Evolutionary conservation across 306 rosid genomes (phyloP).

Genomic region (Quercus parvula): DNA sequence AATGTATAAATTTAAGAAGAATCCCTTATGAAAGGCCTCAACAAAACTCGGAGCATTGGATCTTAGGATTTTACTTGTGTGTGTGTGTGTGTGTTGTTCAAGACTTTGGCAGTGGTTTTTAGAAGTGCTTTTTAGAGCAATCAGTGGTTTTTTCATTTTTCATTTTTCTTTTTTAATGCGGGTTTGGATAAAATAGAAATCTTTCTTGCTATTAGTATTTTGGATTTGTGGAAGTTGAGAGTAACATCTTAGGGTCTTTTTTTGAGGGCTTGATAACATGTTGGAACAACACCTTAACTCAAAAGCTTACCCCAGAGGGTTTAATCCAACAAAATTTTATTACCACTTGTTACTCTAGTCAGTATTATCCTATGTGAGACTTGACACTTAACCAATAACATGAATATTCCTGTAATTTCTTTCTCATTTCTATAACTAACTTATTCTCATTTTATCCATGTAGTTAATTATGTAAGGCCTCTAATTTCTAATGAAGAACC

Average conservation of each 20-base stretch:
- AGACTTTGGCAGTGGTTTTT: no score
- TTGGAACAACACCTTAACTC: neutral
- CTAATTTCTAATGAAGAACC: conserved; percentile 22
- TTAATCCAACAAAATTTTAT: neutral
- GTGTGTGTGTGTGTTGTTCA: neutral
- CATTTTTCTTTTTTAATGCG: no score
- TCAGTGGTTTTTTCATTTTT: no score
- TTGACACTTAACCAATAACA: neutral
- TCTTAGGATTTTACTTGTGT: neutral
- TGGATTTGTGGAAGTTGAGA: neutral
- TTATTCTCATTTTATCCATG: neutral
- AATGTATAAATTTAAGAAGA: neutral
- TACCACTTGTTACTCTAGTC: neutral
- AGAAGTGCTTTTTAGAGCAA: no score
- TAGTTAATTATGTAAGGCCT: conserved; percentile 33
- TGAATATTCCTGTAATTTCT: neutral
- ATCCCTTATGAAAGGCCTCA: neutral
- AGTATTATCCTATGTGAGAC: neutral
- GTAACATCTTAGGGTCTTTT: neutral
- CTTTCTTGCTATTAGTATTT: neutral
- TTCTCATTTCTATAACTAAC: neutral
- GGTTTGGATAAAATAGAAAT: no score
- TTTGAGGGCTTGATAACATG: neutral
- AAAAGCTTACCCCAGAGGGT: neutral
- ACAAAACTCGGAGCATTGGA: neutral